Base-by-base conservation (phyloP, 495 filamentous ascomycete genomes). In the Aspergillus coremiiformis region DNA sequence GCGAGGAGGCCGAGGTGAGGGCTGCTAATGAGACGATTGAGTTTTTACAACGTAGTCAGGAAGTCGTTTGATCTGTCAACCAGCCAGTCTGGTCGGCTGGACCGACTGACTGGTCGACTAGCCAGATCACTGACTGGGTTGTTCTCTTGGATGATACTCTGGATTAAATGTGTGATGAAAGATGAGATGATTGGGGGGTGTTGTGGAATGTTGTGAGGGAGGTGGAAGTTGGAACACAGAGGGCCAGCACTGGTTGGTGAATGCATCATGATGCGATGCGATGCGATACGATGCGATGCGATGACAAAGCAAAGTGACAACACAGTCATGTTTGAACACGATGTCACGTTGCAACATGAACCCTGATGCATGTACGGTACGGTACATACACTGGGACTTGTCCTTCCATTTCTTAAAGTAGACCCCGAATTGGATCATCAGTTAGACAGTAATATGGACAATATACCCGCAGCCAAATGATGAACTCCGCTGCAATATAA, bases 1-100 rank as follows among this genome's bases (percentile, higher is more conserved):
- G 32, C 19, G 67, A 65, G 33, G 64, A 65, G 57, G 68, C 65
- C 5, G 62, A 67, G 35, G 45, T 64, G 26, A 54, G 47, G 46
- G 66, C 64, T 41, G 65, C 60, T 7, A 44, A 64, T 33, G 21
- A 11, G 17, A 53, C 51, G 2, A 49, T 67, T 29, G 50, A 56
- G 39, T 3, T 45, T 15, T 44, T 66, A 20, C 17, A 42, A 26
- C 26, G 44, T 9, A 10, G 22, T 10, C 20, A 23, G 5, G 12
- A n/a, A n/a, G n/a, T 5, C 23, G 9, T 43, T 19, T 17, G n/a
- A 19, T 17, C 39, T 4, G 24, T 27, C 24, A 27, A 27, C 24
- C 24, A 8, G 24, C 24, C 24, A 8, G 24, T 27, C 24, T 4
- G 24, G 24, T 8, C 24, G 4, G 24, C 8, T 27, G 4, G 24